Percentiles rank a stretch among this genome's conserved stretches.
phyloP scores from a whole-genome alignment of 2,329 filamentous ascomycete genomes.

The Apiospora marii region DNA sequence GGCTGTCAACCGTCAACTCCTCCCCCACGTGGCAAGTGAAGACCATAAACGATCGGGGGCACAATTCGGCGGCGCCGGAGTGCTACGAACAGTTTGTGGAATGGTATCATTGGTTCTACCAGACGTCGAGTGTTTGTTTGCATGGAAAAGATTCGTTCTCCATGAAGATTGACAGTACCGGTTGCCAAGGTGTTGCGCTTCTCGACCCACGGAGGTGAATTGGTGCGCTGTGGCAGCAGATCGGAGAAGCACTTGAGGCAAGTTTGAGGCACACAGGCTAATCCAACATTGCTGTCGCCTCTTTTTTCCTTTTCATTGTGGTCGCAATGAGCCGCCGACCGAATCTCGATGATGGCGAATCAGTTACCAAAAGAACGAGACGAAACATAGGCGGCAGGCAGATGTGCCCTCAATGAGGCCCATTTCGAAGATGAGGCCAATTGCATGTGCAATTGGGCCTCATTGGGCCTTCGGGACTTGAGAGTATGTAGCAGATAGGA shows the following conservation, averaged over 20 bases:
- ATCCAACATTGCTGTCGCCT: background rate
- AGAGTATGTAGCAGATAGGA: background rate
- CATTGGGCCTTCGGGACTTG: background rate
- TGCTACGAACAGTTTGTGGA: background rate
- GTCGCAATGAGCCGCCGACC: background rate
- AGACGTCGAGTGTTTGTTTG: background rate
- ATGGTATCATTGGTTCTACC: background rate
- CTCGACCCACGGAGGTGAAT: background rate
- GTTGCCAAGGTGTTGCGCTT: background rate
- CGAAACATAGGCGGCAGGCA: background rate
- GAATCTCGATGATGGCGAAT: background rate
- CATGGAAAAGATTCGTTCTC: background rate
- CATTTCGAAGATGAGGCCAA: background rate
- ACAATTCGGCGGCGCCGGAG: slow-evolving; percentile 12
- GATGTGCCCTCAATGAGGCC: background rate
- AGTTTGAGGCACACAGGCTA: background rate
- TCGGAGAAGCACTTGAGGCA: slow-evolving; percentile 9
- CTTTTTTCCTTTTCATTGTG: background rate
- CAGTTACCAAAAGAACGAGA: background rate
- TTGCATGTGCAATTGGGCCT: background rate
- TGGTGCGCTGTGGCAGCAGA: background rate
- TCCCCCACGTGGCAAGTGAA: slow-evolving; percentile 11
- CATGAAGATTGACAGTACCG: background rate
- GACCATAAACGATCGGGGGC: background rate
- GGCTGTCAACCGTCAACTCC: background rate